Evolutionary conservation across 495 filamentous ascomycete species (phyloP).

Genomic region (Aspergillus nanangensis): DNA sequence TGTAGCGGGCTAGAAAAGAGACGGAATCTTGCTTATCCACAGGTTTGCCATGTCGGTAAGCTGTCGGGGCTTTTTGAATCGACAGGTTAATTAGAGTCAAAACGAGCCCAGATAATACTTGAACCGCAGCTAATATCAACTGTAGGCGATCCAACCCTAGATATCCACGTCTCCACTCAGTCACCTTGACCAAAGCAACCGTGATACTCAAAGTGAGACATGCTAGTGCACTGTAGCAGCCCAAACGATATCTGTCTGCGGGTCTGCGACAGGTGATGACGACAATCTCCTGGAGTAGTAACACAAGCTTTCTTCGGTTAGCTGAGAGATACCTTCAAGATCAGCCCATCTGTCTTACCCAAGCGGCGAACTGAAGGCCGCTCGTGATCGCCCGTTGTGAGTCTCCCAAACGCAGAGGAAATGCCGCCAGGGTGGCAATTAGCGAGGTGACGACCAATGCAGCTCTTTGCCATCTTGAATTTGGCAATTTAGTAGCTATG

Average conservation of each 20-base stretch:
- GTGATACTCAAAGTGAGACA: background rate
- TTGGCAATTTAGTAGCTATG: too few species aligned
- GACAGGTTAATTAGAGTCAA: slow-evolving; percentile 6
- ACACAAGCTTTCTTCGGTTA: slow-evolving; percentile 2
- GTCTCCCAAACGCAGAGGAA: too few species aligned
- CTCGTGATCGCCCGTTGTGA: too few species aligned
- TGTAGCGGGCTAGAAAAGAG: slow-evolving; percentile 54
- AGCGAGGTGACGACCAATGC: too few species aligned
- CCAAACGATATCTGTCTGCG: background rate
- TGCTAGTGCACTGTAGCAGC: slow-evolving; percentile 5
- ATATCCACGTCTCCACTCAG: too few species aligned
- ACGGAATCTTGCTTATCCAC: slow-evolving; percentile 57
- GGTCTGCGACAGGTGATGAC: background rate
- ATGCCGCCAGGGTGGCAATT: too few species aligned
- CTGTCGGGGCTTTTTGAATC: slow-evolving; percentile 58
- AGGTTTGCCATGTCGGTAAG: slow-evolving; percentile 41
- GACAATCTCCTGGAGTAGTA: slow-evolving; percentile 5
- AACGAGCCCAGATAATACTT: slow-evolving; percentile 4
- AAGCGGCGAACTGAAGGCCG: too few species aligned
- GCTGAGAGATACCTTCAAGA: background rate
- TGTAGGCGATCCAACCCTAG: too few species aligned
- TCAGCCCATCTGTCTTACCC: background rate
- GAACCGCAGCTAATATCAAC: background rate
- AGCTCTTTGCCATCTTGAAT: too few species aligned
- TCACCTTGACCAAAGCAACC: too few species aligned